These are phyloP conservation scores for Ganoderma lucidum DNA, from an alignment of 1,284 basidiomycete species.

Conservation along the genomic window DNA sequence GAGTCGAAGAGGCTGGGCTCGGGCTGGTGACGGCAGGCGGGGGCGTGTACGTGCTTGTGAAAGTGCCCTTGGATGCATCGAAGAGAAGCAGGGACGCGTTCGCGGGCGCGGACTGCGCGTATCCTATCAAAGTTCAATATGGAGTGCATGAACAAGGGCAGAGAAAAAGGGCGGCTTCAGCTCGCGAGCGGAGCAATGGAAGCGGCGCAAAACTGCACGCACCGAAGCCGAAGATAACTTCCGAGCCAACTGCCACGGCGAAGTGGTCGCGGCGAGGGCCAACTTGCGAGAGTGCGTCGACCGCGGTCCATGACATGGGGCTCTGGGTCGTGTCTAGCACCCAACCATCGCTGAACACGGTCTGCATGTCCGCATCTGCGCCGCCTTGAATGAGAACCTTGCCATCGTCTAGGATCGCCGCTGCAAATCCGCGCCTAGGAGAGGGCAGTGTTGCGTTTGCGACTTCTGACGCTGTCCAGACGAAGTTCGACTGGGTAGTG, in stretches of 20 bases:
- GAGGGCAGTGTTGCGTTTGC: conserved; percentile 54
- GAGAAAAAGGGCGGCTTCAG: conserved; percentile 14
- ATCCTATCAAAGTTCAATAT: conserved; percentile 53
- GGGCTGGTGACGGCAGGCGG: conserved; percentile 43
- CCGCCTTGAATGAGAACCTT: conserved; percentile 83
- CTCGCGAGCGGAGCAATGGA: conserved; percentile 15
- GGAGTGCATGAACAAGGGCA: background rate
- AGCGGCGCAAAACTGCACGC: conserved; percentile 39
- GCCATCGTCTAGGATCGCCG: conserved; percentile 59
- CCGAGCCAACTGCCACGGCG: conserved; percentile 64
- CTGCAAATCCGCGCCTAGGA: conserved; percentile 75
- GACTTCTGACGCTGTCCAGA: conserved; percentile 61
- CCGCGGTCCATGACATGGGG: conserved; percentile 64
- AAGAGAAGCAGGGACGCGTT: conserved; percentile 56
- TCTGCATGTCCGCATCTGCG: conserved; percentile 63
- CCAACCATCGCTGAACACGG: conserved; percentile 76
- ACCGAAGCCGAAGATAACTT: conserved; percentile 85
- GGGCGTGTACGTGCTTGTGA: conserved; percentile 52
- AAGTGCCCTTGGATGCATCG: conserved; percentile 50
- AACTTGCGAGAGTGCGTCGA: conserved; percentile 59
- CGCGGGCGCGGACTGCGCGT: conserved; percentile 58
- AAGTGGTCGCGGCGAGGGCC: conserved; percentile 77
- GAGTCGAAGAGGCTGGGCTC: conserved; percentile 44
- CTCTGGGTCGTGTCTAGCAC: conserved; percentile 67
- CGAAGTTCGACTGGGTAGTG: conserved; percentile 53